Percentiles rank a stretch among this genome's conserved stretches.
Conservation (phyloP, 768 basidiomycete genomes). For the Leccinum truebloodii region DNA sequence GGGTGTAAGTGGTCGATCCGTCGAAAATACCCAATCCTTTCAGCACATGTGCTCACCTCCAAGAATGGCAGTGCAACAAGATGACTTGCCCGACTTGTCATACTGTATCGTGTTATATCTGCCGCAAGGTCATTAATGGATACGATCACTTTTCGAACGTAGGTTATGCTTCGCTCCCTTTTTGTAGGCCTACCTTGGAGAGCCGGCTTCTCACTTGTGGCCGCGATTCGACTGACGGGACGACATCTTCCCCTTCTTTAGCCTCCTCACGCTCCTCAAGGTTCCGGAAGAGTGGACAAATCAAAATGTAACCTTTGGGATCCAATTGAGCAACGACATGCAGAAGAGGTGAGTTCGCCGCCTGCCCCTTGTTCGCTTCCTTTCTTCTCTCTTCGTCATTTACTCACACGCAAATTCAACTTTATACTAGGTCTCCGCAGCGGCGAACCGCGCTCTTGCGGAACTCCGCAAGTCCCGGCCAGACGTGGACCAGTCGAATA, state of each 20-base stretch:
- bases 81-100: conserved; percentile 78
- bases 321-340: conserved; percentile 60
- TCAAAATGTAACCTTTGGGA: conserved; percentile 73
- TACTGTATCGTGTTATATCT: conserved; percentile 83
- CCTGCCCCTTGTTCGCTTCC: not conserved
- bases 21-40: not conserved
- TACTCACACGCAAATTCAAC: not conserved
- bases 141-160: conserved; percentile 76
- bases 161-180: conserved; percentile 15
- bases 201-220: not conserved
- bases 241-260: conserved; percentile 2
- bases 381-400: conserved; percentile 17
- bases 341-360: conserved; percentile 52
- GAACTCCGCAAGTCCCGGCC: conserved; percentile 61
- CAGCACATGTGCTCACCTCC: not conserved
- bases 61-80: conserved; percentile 77
- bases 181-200: not conserved
- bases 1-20: conserved; percentile 53
- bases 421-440: conserved; percentile 58
- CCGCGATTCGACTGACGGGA: conserved; percentile 11
- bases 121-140: conserved; percentile 67
- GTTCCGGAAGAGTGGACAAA: conserved; percentile 26
- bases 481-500: conserved; percentile 56
- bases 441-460: conserved; percentile 65
- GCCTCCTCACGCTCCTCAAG: conserved; percentile 20